Percentiles rank a stretch among this genome's conserved stretches.
Conservation (phyloP, 768 basidiomycete species). For the Phanerochaete sordida region DNA sequence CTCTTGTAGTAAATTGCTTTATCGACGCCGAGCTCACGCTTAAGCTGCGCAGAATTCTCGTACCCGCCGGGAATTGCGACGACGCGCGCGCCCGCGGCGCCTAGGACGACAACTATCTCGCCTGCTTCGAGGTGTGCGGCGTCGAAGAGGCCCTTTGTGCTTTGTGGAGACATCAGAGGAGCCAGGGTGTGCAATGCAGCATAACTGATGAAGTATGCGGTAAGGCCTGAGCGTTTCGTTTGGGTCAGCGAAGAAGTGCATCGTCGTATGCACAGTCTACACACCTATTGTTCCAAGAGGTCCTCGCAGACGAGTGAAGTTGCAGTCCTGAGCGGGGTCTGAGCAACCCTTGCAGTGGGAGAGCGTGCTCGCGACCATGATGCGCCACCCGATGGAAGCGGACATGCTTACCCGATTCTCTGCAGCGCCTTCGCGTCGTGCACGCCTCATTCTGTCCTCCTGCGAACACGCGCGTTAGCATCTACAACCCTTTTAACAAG, state of each 20-base stretch:
- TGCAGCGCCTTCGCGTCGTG: conserved; percentile 48
- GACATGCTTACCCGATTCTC: conserved; percentile 51
- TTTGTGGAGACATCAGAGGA: conserved; percentile 21
- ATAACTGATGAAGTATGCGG: conserved; percentile 79
- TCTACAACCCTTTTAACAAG: neutral
- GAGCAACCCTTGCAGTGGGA: no score
- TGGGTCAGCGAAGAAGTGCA: neutral
- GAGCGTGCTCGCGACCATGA: neutral
- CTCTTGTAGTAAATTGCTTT: conserved; percentile 89
- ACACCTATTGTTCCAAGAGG: conserved; percentile 72
- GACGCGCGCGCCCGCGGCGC: conserved; percentile 89
- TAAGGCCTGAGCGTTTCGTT: conserved; percentile 61
- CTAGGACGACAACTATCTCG: conserved; percentile 83
- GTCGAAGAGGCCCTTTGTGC: conserved; percentile 84
- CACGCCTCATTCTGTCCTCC: conserved; percentile 76
- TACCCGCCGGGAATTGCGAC: conserved; percentile 82
- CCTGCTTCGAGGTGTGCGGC: conserved; percentile 78
- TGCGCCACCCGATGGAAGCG: neutral
- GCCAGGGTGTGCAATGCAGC: neutral
- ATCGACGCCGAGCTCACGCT: conserved; percentile 78
- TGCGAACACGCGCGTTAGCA: conserved; percentile 26
- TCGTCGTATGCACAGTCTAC: conserved; percentile 11
- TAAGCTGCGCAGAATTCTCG: conserved; percentile 87
- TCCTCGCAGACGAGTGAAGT: conserved; percentile 76
- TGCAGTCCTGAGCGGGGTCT: conserved; percentile 56